Percentiles rank a stretch among this genome's conserved stretches.
Evolutionary conservation across 805 yeast species (phyloP).

Genomic region (Metschnikowia cubensis): DNA sequence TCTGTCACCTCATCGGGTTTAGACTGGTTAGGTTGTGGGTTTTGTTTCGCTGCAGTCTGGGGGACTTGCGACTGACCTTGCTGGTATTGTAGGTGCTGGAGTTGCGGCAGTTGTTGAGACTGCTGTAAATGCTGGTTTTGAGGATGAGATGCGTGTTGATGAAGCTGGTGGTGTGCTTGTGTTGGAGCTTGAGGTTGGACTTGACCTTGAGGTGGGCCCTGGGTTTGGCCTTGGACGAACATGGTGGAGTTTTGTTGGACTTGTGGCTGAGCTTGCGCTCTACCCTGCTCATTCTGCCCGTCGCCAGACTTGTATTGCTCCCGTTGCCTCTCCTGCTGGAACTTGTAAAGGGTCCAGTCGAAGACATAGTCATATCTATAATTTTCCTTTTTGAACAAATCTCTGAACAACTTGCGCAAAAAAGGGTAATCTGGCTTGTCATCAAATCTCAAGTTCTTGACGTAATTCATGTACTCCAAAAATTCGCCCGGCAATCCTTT

Average conservation of each 20-base stretch:
- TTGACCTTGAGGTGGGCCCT: neutral
- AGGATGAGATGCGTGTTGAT: slow-evolving; percentile 8
- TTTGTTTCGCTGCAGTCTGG: neutral
- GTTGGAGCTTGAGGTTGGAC: slow-evolving; percentile 5
- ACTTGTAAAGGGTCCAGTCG: slow-evolving; percentile 93
- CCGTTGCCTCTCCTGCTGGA: slow-evolving; percentile 55
- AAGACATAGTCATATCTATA: slow-evolving; percentile 91
- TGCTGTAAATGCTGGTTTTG: slow-evolving; percentile 12
- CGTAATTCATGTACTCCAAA: slow-evolving; percentile 80
- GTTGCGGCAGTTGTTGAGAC: slow-evolving; percentile 9
- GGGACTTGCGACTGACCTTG: slow-evolving; percentile 2
- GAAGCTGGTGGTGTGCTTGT: slow-evolving; percentile 10
- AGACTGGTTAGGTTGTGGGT: neutral
- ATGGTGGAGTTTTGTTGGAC: slow-evolving; percentile 8
- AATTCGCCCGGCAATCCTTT: slow-evolving; percentile 87
- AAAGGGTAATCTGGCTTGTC: slow-evolving; percentile 94
- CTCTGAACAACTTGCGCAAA: slow-evolving; percentile 84
- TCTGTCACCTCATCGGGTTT: slow-evolving; percentile 1
- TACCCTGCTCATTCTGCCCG: slow-evolving; percentile 20
- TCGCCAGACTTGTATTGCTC: slow-evolving; percentile 36
- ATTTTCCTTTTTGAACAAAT: slow-evolving; percentile 80
- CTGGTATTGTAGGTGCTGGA: slow-evolving; percentile 12
- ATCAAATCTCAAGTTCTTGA: slow-evolving; percentile 86
- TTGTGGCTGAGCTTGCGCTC: slow-evolving; percentile 19
- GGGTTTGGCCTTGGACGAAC: slow-evolving; percentile 1